A percentile compares a stretch with the other conserved stretches of the same genome.
Conservation (phyloP, 805 yeast species). For the Saccharomycopsis babjevae region DNA sequence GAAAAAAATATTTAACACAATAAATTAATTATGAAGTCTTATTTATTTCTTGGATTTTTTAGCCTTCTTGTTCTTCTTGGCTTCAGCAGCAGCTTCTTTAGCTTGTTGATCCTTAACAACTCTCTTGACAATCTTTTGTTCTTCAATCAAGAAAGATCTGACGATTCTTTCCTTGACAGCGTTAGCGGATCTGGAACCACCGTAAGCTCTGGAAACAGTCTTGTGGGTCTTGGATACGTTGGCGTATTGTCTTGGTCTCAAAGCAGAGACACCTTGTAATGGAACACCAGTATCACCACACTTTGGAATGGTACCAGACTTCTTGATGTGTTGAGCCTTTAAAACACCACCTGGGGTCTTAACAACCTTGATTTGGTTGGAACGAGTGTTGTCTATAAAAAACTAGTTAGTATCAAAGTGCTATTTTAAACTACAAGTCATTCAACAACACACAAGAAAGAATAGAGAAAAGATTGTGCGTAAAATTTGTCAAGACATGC, state of each 20-base stretch:
- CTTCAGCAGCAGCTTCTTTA: constrained; percentile 62
- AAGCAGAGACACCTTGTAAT: constrained; percentile 80
- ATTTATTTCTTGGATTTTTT: constrained; percentile 15
- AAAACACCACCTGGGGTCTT: constrained; percentile 99
- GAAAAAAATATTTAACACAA: constrained; percentile 1
- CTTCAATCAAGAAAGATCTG: constrained; percentile 99
- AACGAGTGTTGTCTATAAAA: constrained; percentile 91
- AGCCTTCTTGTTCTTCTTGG: constrained; percentile 18
- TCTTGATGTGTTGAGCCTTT: constrained; percentile 95
- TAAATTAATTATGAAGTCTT: not conserved
- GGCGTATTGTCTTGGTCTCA: constrained; percentile 99
- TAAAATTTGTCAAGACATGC: too few relatives aligned
- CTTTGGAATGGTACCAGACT: constrained; percentile 76
- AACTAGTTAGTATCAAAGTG: constrained; percentile 19
- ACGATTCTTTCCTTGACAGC: constrained; percentile 99
- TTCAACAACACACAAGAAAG: too few relatives aligned
- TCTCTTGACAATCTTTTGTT: constrained; percentile 99
- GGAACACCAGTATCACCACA: constrained; percentile 83
- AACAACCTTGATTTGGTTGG: constrained; percentile 98
- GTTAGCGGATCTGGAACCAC: constrained; percentile 97
- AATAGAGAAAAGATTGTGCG: too few relatives aligned
- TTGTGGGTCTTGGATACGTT: constrained; percentile 90
- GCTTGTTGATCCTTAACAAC: constrained; percentile 94
- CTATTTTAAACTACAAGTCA: too few relatives aligned
- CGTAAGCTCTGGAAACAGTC: constrained; percentile 99